phyloP scores from a whole-genome alignment of 306 rosid genomes.

The Abrus precatorius region DNA sequence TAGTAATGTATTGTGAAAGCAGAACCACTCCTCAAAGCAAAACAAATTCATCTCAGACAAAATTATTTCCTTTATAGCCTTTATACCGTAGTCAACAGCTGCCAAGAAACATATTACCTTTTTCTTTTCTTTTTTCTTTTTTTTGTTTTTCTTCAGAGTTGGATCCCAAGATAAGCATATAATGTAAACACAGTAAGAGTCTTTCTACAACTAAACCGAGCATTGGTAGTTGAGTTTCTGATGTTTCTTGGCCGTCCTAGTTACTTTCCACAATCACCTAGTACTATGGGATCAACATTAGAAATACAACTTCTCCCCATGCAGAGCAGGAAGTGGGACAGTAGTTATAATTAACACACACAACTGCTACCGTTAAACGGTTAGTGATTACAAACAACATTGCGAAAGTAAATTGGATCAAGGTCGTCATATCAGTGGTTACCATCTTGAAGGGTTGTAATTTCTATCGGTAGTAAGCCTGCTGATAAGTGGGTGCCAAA shows the following conservation, averaged over 20 bases:
- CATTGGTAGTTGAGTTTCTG: slow-evolving; percentile 66
- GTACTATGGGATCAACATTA: slow-evolving; percentile 92
- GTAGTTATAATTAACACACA: slow-evolving; percentile 94
- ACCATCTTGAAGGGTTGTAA: slow-evolving; percentile 86
- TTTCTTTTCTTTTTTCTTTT: not conserved
- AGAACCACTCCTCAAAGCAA: slow-evolving; percentile 10
- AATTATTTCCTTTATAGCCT: slow-evolving; percentile 47
- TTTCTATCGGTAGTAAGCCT: slow-evolving; percentile 99
- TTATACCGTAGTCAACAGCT: slow-evolving; percentile 57
- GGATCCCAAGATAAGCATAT: slow-evolving; percentile 52
- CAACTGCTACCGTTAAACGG: slow-evolving; percentile 96
- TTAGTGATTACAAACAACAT: slow-evolving; percentile 98
- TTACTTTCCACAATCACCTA: slow-evolving; percentile 94
- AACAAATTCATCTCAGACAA: slow-evolving; percentile 36
- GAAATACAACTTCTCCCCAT: slow-evolving; percentile 87
- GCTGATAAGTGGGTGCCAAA: slow-evolving; percentile 97
- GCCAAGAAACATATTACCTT: slow-evolving; percentile 58
- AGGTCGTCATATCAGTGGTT: slow-evolving; percentile 96
- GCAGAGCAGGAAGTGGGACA: slow-evolving; percentile 76
- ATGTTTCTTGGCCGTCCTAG: slow-evolving; percentile 84
- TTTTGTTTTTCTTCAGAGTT: slow-evolving; percentile 35
- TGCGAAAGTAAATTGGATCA: slow-evolving; percentile 73
- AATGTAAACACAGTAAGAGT: slow-evolving; percentile 59
- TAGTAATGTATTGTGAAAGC: not conserved
- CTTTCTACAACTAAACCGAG: slow-evolving; percentile 76